phyloP scores from a whole-genome alignment of 441 rosid genomes.

The Populus hybrid region DNA sequence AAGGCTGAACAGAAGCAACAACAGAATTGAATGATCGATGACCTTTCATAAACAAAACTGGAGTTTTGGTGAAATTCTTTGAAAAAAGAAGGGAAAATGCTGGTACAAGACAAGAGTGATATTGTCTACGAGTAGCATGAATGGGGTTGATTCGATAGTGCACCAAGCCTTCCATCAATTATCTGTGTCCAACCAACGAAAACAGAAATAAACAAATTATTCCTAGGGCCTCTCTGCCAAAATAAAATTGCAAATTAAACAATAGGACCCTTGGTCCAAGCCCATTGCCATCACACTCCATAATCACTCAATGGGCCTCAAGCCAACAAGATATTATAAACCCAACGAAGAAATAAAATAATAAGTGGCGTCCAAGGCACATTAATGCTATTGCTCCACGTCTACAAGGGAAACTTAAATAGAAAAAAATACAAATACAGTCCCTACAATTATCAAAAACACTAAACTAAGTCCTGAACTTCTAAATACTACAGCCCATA shows the following conservation, averaged over 20 bases:
- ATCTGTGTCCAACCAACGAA: slow-evolving; percentile 31
- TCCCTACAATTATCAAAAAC: background rate
- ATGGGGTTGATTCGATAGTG: slow-evolving; percentile 38
- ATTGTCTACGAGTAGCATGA: slow-evolving; percentile 31
- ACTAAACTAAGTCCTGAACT: background rate
- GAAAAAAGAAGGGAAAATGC: slow-evolving; percentile 29
- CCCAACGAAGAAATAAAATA: background rate
- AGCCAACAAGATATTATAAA: background rate
- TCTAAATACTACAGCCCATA: background rate
- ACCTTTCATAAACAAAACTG: slow-evolving; percentile 34
- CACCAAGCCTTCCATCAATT: slow-evolving; percentile 63
- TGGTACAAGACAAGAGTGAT: slow-evolving; percentile 29
- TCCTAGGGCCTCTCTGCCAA: background rate
- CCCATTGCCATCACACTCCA: background rate
- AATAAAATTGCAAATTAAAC: background rate
- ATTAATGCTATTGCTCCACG: background rate
- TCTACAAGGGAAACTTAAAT: background rate
- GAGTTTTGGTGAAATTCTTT: slow-evolving; percentile 22
- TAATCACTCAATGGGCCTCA: background rate
- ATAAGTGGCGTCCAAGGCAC: background rate
- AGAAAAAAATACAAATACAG: background rate
- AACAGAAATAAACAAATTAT: background rate
- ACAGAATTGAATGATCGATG: slow-evolving; percentile 39
- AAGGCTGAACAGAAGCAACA: slow-evolving; percentile 53
- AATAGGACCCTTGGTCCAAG: background rate